Evolutionary conservation across 2,329 filamentous ascomycete genomes (phyloP), one percentile per base, ranked within the genome.

Genomic region (Capronia epimyces): DNA sequence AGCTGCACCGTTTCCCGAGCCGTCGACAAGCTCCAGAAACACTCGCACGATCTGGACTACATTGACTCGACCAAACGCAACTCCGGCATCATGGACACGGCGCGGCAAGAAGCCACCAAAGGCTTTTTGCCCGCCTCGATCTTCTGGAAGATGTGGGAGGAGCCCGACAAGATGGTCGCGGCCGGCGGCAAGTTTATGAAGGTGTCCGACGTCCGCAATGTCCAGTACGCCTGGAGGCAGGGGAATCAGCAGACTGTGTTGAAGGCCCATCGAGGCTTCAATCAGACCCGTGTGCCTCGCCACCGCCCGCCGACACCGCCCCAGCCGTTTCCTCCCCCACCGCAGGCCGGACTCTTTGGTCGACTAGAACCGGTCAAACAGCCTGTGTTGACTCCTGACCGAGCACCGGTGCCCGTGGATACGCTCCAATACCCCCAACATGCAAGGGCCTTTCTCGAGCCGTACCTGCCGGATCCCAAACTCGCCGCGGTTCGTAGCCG

Each of bases 1-100:
- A 71, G 66, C 1, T 69, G 72, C 29, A 73, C 69, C 3, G 70
- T 75, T 42, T 62, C 68, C 5, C 65, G 66, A 52, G 71, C 70
- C 1, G 68, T 66, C 1, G 70, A 68, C 13, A 71, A 69, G 46
- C 67, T 67, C 43, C 62, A 51, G 43, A 57, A 64, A 46, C 72
- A 75, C 59, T 66, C 69, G 3, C 72, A 75, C 61, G 70, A 75
- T 53, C 63, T 75, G 34, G 71, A 75, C 49, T 69, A 70, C 51
- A 72, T 73, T 37, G 72, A 75, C 57, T 68, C 68, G 42, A 67
- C 73, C 42, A 75, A 75, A 57, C 67, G 72, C 40, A 75, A 74
- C 49, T 71, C 70, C 10, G 72, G 70, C 1, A 63, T 75, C 31
- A 74, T 75, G 70, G 71, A 74, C 25, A 71, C 68, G 49, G 69